A percentile compares a stretch with the other conserved stretches of the same genome.
phyloP scores from a whole-genome alignment of 257 asterid species.

The Jacaranda mimosifolia region DNA sequence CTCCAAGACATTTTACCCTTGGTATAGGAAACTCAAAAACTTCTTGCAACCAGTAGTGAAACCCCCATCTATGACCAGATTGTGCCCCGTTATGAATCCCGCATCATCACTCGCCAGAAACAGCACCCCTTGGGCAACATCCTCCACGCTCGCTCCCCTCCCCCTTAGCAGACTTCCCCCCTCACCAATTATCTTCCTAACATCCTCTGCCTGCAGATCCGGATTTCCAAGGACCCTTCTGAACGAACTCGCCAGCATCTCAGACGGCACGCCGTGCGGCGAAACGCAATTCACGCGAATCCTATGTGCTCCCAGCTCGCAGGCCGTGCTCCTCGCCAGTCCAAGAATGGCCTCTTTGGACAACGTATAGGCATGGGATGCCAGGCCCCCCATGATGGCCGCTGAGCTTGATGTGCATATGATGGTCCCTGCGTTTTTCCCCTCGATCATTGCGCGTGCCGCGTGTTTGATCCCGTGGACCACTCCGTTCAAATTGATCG shows the following conservation, averaged over 20 bases:
- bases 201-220: constrained; percentile 61
- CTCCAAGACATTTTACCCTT: constrained; percentile 34
- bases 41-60: constrained; percentile 61
- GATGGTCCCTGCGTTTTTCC: constrained; percentile 56
- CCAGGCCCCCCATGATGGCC: constrained; percentile 81
- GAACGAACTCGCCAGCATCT: constrained; percentile 69
- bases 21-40: constrained; percentile 60
- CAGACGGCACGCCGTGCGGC: constrained; percentile 88
- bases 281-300: constrained; percentile 80
- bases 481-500: constrained; percentile 69
- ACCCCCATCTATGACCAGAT: constrained; percentile 89
- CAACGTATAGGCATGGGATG: constrained; percentile 74
- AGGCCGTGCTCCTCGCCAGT: constrained; percentile 71
- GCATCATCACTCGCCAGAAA: constrained; percentile 81
- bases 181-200: constrained; percentile 67
- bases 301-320: constrained; percentile 79
- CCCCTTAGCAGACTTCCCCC: constrained; percentile 74
- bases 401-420: constrained; percentile 91
- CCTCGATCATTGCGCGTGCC: constrained; percentile 68
- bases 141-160: constrained; percentile 70
- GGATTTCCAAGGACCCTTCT: constrained; percentile 53
- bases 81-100: constrained; percentile 81
- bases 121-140: constrained; percentile 70
- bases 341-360: constrained; percentile 83
- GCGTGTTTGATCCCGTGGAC: constrained; percentile 89